Conservation (phyloP, 306 rosid genomes). For the Nissolia schottii region DNA sequence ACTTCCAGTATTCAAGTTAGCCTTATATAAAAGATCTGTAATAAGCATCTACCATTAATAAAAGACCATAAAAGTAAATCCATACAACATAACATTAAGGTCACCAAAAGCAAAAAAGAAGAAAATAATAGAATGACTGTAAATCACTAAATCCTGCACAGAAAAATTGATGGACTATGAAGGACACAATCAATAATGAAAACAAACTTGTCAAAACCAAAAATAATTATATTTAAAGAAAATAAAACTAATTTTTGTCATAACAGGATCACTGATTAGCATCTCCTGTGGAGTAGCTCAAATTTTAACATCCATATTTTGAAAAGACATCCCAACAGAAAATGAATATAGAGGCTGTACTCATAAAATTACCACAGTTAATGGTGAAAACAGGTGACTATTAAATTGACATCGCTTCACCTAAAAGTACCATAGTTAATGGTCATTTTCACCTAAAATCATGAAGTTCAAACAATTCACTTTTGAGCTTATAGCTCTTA, state of each 20-base stretch:
- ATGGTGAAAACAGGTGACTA: background rate
- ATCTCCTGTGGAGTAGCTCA: background rate
- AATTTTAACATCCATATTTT: background rate
- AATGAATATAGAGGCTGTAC: background rate
- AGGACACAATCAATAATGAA: background rate
- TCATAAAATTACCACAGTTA: background rate
- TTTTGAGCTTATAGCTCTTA: background rate
- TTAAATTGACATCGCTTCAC: background rate
- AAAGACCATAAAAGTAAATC: constrained; percentile 13
- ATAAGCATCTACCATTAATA: constrained; percentile 5
- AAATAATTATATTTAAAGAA: background rate
- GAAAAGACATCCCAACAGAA: background rate
- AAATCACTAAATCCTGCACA: background rate
- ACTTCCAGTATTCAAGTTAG: constrained; percentile 93
- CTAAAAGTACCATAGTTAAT: no score
- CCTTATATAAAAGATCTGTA: constrained; percentile 91
- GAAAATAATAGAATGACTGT: background rate
- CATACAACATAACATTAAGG: background rate
- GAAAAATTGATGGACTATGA: background rate
- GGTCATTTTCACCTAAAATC: no score
- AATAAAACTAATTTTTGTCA: background rate
- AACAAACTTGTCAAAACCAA: background rate
- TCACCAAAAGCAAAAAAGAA: constrained; percentile 2
- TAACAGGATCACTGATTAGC: background rate
- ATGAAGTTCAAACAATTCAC: background rate